phyloP scores from a whole-genome alignment of 371 early-diverging fungal genomes.

The Astathelohania contejeani region DNA sequence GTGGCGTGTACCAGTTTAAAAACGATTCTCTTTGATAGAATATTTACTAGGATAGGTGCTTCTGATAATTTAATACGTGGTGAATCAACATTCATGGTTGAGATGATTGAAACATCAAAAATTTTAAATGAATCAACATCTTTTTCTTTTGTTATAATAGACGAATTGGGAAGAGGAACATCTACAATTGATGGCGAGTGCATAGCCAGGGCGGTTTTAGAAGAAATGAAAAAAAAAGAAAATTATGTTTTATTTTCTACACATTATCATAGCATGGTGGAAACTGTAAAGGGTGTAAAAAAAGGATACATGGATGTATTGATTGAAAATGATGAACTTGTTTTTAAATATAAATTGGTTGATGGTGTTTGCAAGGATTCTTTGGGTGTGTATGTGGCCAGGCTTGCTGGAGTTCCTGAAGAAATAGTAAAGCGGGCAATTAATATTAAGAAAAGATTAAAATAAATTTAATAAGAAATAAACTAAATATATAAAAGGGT shows the following conservation, averaged over 20 bases:
- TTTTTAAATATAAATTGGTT: constrained; percentile 80
- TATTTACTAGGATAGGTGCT: constrained; percentile 61
- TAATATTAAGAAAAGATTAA: no score
- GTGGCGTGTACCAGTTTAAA: constrained; percentile 67
- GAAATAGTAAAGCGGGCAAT: constrained; percentile 42
- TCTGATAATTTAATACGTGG: constrained; percentile 65
- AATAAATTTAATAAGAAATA: no score
- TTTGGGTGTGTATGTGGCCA: constrained; percentile 78
- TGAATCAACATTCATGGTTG: constrained; percentile 97
- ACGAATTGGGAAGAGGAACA: constrained; percentile 97
- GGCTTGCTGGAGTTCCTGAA: constrained; percentile 75
- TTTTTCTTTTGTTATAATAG: constrained; percentile 82
- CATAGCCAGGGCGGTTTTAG: constrained; percentile 78
- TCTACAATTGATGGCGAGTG: constrained; percentile 88
- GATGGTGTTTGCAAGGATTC: constrained; percentile 63
- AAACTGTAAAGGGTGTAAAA: constrained; percentile 4
- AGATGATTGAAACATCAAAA: constrained; percentile 77
- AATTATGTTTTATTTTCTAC: constrained; percentile 82
- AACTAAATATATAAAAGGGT: no score
- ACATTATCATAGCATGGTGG: constrained; percentile 80
- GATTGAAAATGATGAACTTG: constrained; percentile 56
- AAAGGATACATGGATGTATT: constrained; percentile 31
- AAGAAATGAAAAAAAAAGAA: no score
- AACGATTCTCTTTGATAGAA: constrained; percentile 74
- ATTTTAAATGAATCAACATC: constrained; percentile 77